Conservation (phyloP, 2,329 filamentous ascomycete genomes). For the Xylariaceae sp. region DNA sequence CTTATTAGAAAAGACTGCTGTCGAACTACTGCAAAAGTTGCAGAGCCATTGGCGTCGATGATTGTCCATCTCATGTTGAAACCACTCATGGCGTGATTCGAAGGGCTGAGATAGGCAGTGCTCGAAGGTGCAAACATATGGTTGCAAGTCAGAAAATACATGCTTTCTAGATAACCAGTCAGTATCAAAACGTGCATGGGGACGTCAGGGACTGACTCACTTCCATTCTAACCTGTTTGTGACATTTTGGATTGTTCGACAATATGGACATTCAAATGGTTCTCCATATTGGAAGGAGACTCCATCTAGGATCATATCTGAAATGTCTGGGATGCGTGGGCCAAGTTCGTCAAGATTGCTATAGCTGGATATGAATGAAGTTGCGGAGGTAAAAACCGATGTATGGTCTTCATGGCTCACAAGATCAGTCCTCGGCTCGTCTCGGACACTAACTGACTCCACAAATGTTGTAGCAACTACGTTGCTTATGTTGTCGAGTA, state of each 20-base stretch:
- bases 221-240: background rate
- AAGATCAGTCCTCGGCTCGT: no score
- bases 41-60: background rate
- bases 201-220: background rate
- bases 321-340: background rate
- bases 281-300: constrained; percentile 1
- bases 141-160: background rate
- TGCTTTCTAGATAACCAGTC: background rate
- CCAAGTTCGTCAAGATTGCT: background rate
- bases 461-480: background rate
- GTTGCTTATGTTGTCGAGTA: background rate
- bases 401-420: background rate
- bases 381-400: background rate
- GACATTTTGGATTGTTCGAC: background rate
- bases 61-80: constrained; percentile 2
- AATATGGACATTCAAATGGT: constrained; percentile 2
- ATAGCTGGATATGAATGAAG: constrained; percentile 1
- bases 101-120: background rate
- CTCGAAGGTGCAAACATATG: background rate
- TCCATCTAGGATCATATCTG: background rate
- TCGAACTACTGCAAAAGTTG: no score
- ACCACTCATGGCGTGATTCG: background rate
- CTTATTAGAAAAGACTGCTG: no score
- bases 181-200: no score
- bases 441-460: background rate